Evolutionary conservation across 495 filamentous ascomycete genomes (phyloP), one percentile per base, ranked within the genome.

Genomic region (Podospora appendiculata): DNA sequence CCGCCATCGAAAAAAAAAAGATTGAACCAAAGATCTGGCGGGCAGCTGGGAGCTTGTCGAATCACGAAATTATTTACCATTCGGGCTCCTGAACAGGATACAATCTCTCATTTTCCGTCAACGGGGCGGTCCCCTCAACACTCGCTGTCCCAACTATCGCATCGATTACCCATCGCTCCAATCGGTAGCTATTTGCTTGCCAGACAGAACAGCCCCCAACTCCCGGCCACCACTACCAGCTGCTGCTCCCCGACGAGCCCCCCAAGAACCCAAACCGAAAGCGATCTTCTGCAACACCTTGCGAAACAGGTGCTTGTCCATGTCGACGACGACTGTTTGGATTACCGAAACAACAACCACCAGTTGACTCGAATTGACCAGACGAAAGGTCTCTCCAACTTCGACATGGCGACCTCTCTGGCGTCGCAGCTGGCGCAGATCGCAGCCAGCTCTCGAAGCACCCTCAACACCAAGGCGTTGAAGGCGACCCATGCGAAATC

Each of bases 401-500:
- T 38, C 36, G 36, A 38, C 19, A 93, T 93, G 88, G 75, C 86
- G 50, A 84, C 88, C 48, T 84, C 85, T 64, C 80, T 95, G 58
- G 80, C 86, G 62, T 77, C 81, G 69, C 89, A 93, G 78, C 64
- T 95, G 68, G 84, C 86, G 71, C 80, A 85, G 63, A 87, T 93
- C 59, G 84, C 88, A 53, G 79, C 82, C 51, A 83, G 84, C 58
- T 88, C 87, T 50, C 86, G 84, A 47, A 82, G 85, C 69, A 79
- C 84, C 41, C 80, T 97, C 52, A 86, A 97, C 62, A 81, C 94
- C 44, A 94, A 95, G 65, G 86, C 88, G 46, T 87, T 96, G 69
- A 90, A 89, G 68, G 76, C 86, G 39, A 78, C 87, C 25, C 92
- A 97, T 73, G 89, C 88, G 45, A 87, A 93, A 60, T 97, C 93